phyloP scores from a whole-genome alignment of 148 eudicot species.

The Fagopyrum tataricum region DNA sequence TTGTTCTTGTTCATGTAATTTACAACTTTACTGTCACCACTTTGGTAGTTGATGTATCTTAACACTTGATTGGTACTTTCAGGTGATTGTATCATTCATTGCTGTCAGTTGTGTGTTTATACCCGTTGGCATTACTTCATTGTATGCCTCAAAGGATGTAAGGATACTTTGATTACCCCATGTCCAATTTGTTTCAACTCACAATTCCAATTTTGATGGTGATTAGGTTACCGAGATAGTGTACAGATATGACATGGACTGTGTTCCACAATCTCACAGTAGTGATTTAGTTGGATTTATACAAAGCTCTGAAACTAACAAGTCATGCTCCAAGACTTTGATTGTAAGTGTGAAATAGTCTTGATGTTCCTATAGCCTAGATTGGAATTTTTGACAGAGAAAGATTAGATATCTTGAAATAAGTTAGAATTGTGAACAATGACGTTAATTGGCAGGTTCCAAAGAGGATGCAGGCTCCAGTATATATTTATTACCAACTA shows the following conservation, averaged over 20 bases:
- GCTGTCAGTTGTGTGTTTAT: slow-evolving; percentile 58
- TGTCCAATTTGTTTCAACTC: slow-evolving; percentile 5
- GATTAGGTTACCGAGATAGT: slow-evolving; percentile 72
- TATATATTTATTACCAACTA: slow-evolving; percentile 65
- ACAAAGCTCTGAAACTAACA: slow-evolving; percentile 40
- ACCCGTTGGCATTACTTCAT: slow-evolving; percentile 61
- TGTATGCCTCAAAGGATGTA: slow-evolving; percentile 69
- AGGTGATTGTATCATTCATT: slow-evolving; percentile 58
- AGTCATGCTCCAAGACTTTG: slow-evolving; percentile 53
- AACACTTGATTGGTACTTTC: not conserved
- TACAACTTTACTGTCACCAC: not conserved
- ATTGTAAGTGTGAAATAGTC: slow-evolving; percentile 34
- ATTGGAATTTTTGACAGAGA: not conserved
- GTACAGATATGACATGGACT: slow-evolving; percentile 55
- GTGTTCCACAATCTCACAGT: slow-evolving; percentile 36
- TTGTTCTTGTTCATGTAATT: not conserved
- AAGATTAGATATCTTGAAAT: not conserved
- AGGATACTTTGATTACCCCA: slow-evolving; percentile 13
- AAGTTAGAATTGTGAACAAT: not conserved
- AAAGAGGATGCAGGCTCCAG: slow-evolving; percentile 65
- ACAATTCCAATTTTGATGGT: slow-evolving; percentile 13
- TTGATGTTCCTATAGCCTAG: slow-evolving; percentile 8
- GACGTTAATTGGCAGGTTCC: slow-evolving; percentile 36
- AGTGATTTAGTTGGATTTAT: slow-evolving; percentile 37
- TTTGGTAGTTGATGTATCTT: not conserved